These are phyloP conservation scores for Circinella minor DNA, from an alignment of 371 early-diverging fungal genomes.

Conservation along the genomic window DNA sequence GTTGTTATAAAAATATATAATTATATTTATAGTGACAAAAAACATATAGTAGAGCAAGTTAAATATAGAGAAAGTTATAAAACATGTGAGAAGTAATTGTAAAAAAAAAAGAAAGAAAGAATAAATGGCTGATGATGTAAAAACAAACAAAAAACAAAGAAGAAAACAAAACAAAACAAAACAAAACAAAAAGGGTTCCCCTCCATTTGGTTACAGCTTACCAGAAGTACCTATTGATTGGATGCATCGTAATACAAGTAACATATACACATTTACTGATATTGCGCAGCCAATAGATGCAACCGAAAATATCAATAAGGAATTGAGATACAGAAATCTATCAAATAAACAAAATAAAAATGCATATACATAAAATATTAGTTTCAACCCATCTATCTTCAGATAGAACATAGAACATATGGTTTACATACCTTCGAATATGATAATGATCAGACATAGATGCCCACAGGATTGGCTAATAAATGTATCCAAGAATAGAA, in stretches of 20 bases:
- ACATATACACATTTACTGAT: conserved; percentile 48
- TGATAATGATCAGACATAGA: conserved; percentile 65
- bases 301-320: conserved; percentile 53
- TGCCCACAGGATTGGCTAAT: conserved; percentile 62
- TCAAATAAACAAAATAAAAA: not conserved
- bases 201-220: conserved; percentile 12
- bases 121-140: not conserved
- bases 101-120: too few relatives aligned
- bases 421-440: conserved; percentile 37
- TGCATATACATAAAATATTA: not conserved
- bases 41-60: too few relatives aligned
- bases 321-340: conserved; percentile 59
- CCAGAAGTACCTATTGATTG: conserved; percentile 74
- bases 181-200: too few relatives aligned
- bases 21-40: too few relatives aligned
- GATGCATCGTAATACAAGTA: conserved; percentile 63
- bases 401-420: too few relatives aligned
- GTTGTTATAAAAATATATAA: too few relatives aligned
- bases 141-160: not conserved
- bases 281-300: conserved; percentile 68
- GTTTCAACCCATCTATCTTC: not conserved
- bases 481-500: not conserved
- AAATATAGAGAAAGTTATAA: too few relatives aligned
- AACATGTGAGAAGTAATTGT: too few relatives aligned
- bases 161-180: not conserved